A percentile compares a stretch with the other conserved stretches of the same genome.
These are phyloP conservation scores for Raphanus hybrid DNA, from an alignment of 441 rosid species.

Conservation along the genomic window DNA sequence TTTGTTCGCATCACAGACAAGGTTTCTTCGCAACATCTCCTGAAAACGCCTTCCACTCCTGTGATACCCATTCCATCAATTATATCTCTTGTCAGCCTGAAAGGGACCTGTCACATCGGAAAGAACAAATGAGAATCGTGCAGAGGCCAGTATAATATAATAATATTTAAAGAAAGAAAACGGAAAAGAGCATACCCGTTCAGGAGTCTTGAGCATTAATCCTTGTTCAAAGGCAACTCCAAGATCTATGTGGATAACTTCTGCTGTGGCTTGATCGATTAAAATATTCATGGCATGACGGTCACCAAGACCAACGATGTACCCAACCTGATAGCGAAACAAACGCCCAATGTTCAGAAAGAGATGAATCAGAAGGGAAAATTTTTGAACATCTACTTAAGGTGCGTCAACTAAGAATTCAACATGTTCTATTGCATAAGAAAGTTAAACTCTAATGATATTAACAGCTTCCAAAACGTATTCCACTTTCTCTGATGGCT, in stretches of 20 bases:
- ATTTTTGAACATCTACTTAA: not conserved
- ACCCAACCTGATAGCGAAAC: conserved; percentile 73
- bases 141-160: conserved; percentile 7
- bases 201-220: conserved; percentile 98
- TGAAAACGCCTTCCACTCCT: conserved; percentile 97
- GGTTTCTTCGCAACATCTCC: conserved; percentile 98
- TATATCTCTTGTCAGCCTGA: conserved; percentile 94
- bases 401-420: conserved; percentile 12
- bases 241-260: conserved; percentile 99
- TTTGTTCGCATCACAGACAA: conserved; percentile 94
- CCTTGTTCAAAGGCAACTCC: conserved; percentile 99
- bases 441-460: no score
- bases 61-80: conserved; percentile 98
- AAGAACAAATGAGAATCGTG: conserved; percentile 23
- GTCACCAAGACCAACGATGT: conserved; percentile 99
- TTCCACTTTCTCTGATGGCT: conserved; percentile 17
- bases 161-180: conserved; percentile 20
- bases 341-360: conserved; percentile 19
- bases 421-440: not conserved
- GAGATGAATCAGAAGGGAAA: conserved; percentile 1
- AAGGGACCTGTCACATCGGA: conserved; percentile 73
- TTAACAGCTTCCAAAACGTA: not conserved
- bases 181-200: conserved; percentile 61
- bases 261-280: conserved; percentile 96
- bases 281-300: conserved; percentile 94